phyloP scores from a whole-genome alignment of 1,139 yeast species.

The Yamadazyma sp. region DNA sequence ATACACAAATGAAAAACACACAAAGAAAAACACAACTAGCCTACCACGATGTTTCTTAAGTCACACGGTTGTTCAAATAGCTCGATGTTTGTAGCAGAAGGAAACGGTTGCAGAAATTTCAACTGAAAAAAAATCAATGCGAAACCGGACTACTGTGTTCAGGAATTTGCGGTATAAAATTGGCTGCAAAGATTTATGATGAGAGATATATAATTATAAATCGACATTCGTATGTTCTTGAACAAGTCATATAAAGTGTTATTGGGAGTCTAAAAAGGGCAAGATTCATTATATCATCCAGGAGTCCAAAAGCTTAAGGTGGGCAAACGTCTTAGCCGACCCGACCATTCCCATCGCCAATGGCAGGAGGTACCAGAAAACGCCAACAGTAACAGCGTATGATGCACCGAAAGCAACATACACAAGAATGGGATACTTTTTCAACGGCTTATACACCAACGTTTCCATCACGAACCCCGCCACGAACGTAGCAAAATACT shows the following conservation, averaged over 20 bases:
- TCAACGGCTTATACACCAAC: conserved; percentile 16
- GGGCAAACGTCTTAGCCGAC: conserved; percentile 59
- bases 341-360: conserved; percentile 91
- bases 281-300: conserved; percentile 64
- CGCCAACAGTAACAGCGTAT: conserved; percentile 22
- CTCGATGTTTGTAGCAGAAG: too few relatives aligned
- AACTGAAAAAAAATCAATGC: conserved; percentile 2
- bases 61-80: too few relatives aligned
- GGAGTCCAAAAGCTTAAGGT: conserved; percentile 70
- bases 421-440: conserved; percentile 5
- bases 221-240: too few relatives aligned
- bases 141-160: conserved; percentile 3
- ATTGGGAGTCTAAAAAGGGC: too few relatives aligned
- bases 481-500: conserved; percentile 89
- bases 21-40: too few relatives aligned
- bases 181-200: too few relatives aligned
- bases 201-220: too few relatives aligned
- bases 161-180: too few relatives aligned
- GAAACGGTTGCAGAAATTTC: not conserved
- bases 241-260: too few relatives aligned
- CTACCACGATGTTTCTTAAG: too few relatives aligned
- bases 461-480: conserved; percentile 39
- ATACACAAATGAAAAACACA: not conserved
- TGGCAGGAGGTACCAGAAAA: conserved; percentile 72
- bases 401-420: conserved; percentile 11